Evolutionary conservation across 306 rosid species (phyloP), one percentile per base, ranked within the genome.

Genomic region (Begonia peltatifolia): DNA sequence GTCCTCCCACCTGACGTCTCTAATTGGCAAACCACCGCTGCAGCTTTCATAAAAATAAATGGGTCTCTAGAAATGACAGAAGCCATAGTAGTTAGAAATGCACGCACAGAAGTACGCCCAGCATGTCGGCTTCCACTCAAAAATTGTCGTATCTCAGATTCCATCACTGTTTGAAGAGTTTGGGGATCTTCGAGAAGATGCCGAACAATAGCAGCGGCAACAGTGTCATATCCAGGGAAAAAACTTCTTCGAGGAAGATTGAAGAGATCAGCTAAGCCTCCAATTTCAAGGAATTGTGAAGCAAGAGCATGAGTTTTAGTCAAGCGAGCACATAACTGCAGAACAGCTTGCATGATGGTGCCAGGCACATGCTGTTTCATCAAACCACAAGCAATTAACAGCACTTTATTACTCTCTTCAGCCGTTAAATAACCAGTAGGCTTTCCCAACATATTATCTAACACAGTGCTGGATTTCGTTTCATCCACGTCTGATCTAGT

Each of bases 111-210:
- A 18, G 78, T 75, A 38, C 96, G 93, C 55, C 88, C 99, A 47
- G 88, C 64, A 67, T 78, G 95, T 20, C 93, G 76, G 66, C 82
- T 90, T 62, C 88, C 93, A 66, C 78, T 73, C 70, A 86, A 81
- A 56, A 74, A 71, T 70, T 92, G 99, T 0, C 86, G 79, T 67
- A 92, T 86, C 74, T 86, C 99, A 76, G 79, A 79, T 58, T 92
- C 99, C 96, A 92, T 92, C 36, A 96, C 96, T 44, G 79, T 79
- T 74, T 92, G 99, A 61, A 92, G 79, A 15, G 99, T 92, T 55
- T 92, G 99, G 17, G 94, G 99, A 74, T 92, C 99, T 79, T 92
- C 99, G 58, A 92, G 94, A 54, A 92, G 96, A 80, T 86, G 99
- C 12, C 93, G 87, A 57, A 92, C 94, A 63, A 92, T 83, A 66